Evolutionary conservation across 371 early-diverging fungal genomes (phyloP).

Genomic region (Gilbertella persicaria): DNA sequence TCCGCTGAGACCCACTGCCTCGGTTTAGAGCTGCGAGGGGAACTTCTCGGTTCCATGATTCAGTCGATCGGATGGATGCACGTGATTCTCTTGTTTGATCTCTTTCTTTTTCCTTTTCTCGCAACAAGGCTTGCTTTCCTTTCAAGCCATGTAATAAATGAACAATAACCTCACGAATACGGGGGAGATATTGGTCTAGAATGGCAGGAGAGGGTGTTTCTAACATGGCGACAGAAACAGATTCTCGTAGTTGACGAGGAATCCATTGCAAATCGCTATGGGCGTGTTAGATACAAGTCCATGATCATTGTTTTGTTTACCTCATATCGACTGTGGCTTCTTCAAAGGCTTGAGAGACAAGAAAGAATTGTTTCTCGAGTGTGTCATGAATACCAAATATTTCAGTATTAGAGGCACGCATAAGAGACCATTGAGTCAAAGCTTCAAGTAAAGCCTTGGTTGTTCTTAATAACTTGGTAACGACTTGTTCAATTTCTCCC

Average conservation of each 20-base stretch:
- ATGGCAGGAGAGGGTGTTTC: conserved; percentile 57
- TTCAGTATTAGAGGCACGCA: conserved; percentile 45
- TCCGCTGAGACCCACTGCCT: conserved; percentile 24
- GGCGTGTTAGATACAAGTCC: conserved; percentile 1
- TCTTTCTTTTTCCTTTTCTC: conserved; percentile 36
- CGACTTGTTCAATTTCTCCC: conserved; percentile 62
- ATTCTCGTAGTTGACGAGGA: conserved; percentile 56
- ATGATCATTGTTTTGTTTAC: conserved; percentile 29
- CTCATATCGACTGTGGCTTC: conserved; percentile 55
- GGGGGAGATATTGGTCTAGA: conserved; percentile 59
- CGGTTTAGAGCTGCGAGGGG: conserved; percentile 39
- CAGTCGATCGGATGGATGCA: conserved; percentile 18
- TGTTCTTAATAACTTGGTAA: conserved; percentile 60
- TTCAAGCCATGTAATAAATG: conserved; percentile 63
- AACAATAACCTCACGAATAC: conserved; percentile 66
- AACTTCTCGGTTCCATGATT: conserved; percentile 45
- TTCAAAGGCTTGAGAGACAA: conserved; percentile 59
- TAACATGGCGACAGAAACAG: conserved; percentile 54
- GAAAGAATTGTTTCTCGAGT: conserved; percentile 57
- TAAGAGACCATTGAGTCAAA: conserved; percentile 58
- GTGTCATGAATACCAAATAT: conserved; percentile 61
- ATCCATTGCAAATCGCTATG: conserved; percentile 64
- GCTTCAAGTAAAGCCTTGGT: conserved; percentile 63
- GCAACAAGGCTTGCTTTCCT: conserved; percentile 55
- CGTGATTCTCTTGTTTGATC: conserved; percentile 10